Evolutionary conservation across 306 rosid genomes (phyloP).

Genomic region (Sicyos baderoa): DNA sequence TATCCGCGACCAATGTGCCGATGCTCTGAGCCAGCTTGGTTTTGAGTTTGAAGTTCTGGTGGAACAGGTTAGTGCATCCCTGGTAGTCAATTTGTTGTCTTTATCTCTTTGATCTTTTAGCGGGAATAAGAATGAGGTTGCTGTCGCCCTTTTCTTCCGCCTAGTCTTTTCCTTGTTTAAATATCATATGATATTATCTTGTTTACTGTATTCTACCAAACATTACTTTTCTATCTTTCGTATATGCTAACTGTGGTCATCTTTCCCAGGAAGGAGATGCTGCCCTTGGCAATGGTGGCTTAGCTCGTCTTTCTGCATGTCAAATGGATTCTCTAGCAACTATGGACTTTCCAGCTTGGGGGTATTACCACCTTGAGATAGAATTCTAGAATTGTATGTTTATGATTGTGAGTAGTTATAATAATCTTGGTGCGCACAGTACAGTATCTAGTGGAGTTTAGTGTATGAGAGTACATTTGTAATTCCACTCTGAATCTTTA

Average conservation of each 20-base stretch:
- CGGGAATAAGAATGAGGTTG: neutral
- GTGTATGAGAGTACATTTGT: no score
- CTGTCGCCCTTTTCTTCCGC: neutral
- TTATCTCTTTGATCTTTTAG: neutral
- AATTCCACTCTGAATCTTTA: no score
- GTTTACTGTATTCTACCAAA: neutral
- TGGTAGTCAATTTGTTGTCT: neutral
- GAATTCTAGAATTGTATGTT: neutral
- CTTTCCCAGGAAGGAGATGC: conserved; percentile 68
- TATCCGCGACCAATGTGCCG: conserved; percentile 58
- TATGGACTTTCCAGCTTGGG: conserved; percentile 78
- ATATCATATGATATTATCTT: neutral
- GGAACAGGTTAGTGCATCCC: conserved; percentile 40
- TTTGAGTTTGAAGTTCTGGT: conserved; percentile 73
- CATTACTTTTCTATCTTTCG: neutral
- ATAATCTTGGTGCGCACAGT: neutral
- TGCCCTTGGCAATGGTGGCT: conserved; percentile 74
- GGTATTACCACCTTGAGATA: conserved; percentile 35
- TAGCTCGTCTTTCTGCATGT: conserved; percentile 73
- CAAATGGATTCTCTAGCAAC: conserved; percentile 77
- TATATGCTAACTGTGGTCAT: conserved; percentile 10
- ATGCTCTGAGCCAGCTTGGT: conserved; percentile 69
- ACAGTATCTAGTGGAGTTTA: no score
- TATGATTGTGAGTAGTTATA: neutral
- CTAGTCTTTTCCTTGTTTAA: neutral